A percentile compares a stretch with the other conserved stretches of the same genome.
These are phyloP conservation scores for Annulohypoxylon bovei DNA, from an alignment of 495 filamentous ascomycete species.

Conservation along the genomic window DNA sequence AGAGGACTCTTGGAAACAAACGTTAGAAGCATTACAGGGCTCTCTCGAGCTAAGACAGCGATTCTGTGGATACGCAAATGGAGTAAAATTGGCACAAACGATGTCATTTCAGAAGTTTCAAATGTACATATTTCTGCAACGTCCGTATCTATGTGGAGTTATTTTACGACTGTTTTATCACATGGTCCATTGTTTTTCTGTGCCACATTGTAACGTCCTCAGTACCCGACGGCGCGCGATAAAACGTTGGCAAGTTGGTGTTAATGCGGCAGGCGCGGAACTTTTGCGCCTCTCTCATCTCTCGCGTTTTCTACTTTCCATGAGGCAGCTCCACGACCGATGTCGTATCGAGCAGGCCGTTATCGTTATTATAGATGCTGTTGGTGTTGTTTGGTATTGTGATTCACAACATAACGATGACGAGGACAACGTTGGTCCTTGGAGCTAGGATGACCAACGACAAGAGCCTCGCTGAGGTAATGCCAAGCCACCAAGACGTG, in stretches of 20 bases:
- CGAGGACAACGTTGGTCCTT: background rate
- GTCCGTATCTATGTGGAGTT: background rate
- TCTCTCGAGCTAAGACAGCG: conserved; percentile 23
- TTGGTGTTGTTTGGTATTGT: background rate
- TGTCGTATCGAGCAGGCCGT: background rate
- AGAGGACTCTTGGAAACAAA: conserved; percentile 7
- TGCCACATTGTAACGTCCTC: background rate
- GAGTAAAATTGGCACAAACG: background rate
- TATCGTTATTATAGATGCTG: background rate
- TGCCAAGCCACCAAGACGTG: background rate
- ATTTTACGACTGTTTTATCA: background rate
- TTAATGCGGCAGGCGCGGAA: conserved; percentile 1
- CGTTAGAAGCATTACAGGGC: conserved; percentile 26
- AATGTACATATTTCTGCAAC: background rate
- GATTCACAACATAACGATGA: background rate
- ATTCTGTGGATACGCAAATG: conserved; percentile 4
- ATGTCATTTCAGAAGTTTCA: background rate
- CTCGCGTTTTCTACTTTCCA: background rate
- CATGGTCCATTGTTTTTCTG: background rate
- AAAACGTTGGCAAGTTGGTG: background rate
- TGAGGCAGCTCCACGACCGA: background rate
- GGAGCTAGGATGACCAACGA: background rate
- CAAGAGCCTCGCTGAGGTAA: background rate
- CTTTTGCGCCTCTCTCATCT: background rate
- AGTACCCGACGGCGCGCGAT: background rate